These are phyloP conservation scores for Arabidopsis hybrid DNA, from an alignment of 441 rosid species.

Conservation along the genomic window DNA sequence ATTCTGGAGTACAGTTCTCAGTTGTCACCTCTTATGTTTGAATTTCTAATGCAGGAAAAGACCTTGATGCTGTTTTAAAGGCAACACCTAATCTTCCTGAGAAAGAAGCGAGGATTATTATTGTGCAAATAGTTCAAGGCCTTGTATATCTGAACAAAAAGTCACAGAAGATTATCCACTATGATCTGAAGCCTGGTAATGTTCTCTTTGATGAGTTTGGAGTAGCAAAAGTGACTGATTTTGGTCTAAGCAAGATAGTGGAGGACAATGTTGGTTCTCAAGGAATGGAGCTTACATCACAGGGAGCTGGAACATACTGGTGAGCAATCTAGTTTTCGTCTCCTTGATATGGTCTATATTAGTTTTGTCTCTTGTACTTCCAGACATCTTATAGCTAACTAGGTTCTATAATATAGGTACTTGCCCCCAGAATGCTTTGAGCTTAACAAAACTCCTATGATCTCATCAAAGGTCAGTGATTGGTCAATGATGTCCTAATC, in stretches of 20 bases:
- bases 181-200: conserved; percentile 99
- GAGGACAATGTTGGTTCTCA: conserved; percentile 93
- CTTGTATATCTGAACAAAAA: conserved; percentile 92
- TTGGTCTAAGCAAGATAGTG: conserved; percentile 98
- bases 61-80: conserved; percentile 97
- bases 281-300: conserved; percentile 99
- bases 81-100: conserved; percentile 92
- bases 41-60: conserved; percentile 73
- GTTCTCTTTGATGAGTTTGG: conserved; percentile 97
- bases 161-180: conserved; percentile 91
- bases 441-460: conserved; percentile 87
- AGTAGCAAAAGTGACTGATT: conserved; percentile 97
- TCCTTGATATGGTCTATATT: not conserved
- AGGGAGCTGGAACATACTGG: conserved; percentile 99
- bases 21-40: not conserved
- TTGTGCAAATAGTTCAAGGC: conserved; percentile 97
- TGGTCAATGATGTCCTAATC: conserved; percentile 6
- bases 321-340: conserved; percentile 48
- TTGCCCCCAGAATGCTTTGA: conserved; percentile 99
- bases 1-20: conserved; percentile 28
- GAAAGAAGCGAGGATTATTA: conserved; percentile 92
- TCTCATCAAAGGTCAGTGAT: conserved; percentile 89
- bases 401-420: conserved; percentile 63
- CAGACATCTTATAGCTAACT: conserved; percentile 1
- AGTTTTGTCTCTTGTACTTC: conserved; percentile 1